Evolutionary conservation across 176 grass and related monocot genomes (phyloP).

Genomic region (bread wheat (Triticum aestivum)): DNA sequence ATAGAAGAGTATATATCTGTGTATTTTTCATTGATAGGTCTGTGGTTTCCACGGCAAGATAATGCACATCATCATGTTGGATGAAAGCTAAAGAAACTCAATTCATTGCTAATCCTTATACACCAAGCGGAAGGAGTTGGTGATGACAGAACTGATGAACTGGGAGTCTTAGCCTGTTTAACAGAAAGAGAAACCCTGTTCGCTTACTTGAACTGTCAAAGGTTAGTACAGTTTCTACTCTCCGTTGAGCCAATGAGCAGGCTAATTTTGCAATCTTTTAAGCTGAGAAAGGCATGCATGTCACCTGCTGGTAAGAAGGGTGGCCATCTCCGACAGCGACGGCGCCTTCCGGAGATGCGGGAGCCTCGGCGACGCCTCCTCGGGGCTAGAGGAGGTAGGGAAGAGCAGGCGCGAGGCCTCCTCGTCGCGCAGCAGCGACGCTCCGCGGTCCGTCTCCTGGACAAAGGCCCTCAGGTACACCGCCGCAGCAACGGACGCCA

Average conservation of each 20-base stretch:
- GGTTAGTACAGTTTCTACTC: neutral
- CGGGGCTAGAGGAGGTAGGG: conserved; percentile 29
- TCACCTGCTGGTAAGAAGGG: conserved; percentile 59
- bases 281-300: neutral
- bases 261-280: neutral
- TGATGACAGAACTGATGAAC: too few species aligned
- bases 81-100: neutral
- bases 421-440: conserved; percentile 14
- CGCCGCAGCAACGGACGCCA: conserved; percentile 24
- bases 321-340: conserved; percentile 43
- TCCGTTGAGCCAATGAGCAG: neutral
- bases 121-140: too few species aligned
- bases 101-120: too few species aligned
- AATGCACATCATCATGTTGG: neutral
- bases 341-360: conserved; percentile 40
- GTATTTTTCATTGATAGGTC: neutral
- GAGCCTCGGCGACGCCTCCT: conserved; percentile 40
- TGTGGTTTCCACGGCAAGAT: neutral
- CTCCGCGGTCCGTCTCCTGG: conserved; percentile 49
- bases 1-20: neutral
- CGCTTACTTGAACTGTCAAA: neutral
- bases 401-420: conserved; percentile 46
- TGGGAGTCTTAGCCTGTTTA: neutral
- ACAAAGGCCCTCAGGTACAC: conserved; percentile 66
- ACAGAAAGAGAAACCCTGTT: neutral